phyloP scores from a whole-genome alignment of 2,329 filamentous ascomycete species.

The Trichoderma citrinoviride region DNA sequence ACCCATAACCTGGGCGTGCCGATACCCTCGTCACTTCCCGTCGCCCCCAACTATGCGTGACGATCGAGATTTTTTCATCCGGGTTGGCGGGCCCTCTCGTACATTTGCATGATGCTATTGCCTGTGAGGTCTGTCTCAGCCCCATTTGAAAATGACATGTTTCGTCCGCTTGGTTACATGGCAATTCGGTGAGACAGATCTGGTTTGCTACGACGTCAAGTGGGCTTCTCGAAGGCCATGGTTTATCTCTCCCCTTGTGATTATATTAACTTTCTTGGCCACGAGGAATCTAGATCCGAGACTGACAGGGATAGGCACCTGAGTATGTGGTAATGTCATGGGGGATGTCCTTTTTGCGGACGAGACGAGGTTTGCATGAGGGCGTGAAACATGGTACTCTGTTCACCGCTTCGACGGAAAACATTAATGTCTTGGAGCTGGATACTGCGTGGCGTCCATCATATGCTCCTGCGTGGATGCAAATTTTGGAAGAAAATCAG shows the following conservation, averaged over 20 bases:
- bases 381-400: not conserved
- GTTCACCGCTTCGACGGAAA: not conserved
- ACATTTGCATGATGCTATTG: no score
- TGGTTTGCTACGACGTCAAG: no score
- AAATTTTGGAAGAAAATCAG: not conserved
- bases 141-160: no score
- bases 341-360: not conserved
- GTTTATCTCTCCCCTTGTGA: no score
- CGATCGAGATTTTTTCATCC: not conserved
- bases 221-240: no score
- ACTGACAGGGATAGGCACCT: no score
- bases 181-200: no score
- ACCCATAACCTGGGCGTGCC: not conserved
- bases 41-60: not conserved
- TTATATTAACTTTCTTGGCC: no score
- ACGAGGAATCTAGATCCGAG: no score
- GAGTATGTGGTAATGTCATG: no score
- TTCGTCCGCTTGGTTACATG: no score
- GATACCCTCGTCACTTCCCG: not conserved
- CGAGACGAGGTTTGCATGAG: not conserved
- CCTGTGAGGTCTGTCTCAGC: no score
- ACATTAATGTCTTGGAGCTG: not conserved
- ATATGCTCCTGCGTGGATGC: not conserved
- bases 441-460: not conserved
- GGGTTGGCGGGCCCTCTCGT: not conserved